phyloP scores from a whole-genome alignment of 1,284 basidiomycete genomes.

The Heterobasidion occidentale region DNA sequence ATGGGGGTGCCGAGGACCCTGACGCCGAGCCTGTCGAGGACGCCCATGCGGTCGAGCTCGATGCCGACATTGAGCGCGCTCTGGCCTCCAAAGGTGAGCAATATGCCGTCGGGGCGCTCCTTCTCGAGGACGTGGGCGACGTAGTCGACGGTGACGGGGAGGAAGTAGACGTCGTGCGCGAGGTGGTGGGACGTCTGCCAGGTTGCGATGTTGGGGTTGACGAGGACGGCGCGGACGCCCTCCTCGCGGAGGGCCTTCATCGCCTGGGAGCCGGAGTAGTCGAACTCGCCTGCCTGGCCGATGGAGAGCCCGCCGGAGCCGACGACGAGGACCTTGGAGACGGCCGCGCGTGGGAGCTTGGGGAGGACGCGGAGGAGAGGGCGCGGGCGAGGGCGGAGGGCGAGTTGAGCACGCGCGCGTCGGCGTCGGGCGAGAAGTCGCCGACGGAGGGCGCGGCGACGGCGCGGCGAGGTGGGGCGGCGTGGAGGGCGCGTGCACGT shows the following conservation, averaged over 20 bases:
- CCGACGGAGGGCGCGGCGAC: slow-evolving; percentile 13
- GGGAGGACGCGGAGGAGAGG: slow-evolving; percentile 90
- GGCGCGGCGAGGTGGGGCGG: slow-evolving; percentile 6
- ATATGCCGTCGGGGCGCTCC: slow-evolving; percentile 95
- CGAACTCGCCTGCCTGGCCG: slow-evolving; percentile 99
- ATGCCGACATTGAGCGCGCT: slow-evolving; percentile 98
- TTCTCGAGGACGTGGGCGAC: slow-evolving; percentile 98
- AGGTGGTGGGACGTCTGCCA: slow-evolving; percentile 97
- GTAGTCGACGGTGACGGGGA: slow-evolving; percentile 96
- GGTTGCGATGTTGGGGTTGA: slow-evolving; percentile 97
- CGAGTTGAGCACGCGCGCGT: slow-evolving; percentile 81
- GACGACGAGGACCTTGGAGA: slow-evolving; percentile 94
- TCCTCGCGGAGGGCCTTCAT: slow-evolving; percentile 97
- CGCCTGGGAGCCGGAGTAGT: slow-evolving; percentile 98
- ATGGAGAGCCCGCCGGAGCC: slow-evolving; percentile 96
- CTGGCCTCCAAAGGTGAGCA: slow-evolving; percentile 98
- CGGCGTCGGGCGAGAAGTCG: slow-evolving; percentile 37
- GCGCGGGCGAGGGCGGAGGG: slow-evolving; percentile 88
- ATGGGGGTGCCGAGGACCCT: slow-evolving; percentile 96
- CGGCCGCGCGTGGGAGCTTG: slow-evolving; percentile 79
- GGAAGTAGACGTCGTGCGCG: slow-evolving; percentile 95
- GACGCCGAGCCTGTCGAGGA: slow-evolving; percentile 91
- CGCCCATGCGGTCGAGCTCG: slow-evolving; percentile 95
- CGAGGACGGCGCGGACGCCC: slow-evolving; percentile 91
- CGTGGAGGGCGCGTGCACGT: no score